Evolutionary conservation across 1,284 basidiomycete species (phyloP).

Genomic region (Neolentinus lepideus): DNA sequence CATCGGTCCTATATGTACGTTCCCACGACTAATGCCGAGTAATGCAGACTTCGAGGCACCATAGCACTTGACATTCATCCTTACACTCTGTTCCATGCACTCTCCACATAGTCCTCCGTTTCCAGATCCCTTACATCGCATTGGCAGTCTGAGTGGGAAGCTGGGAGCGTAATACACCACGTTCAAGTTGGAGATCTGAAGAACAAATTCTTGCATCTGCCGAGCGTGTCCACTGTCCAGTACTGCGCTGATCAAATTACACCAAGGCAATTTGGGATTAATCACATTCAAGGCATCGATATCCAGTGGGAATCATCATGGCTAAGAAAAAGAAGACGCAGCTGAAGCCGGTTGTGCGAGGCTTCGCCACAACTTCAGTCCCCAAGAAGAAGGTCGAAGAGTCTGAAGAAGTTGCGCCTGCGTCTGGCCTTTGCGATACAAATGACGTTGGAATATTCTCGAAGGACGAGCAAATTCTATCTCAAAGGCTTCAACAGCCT

Average conservation of each 20-base stretch:
- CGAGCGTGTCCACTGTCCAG: neutral
- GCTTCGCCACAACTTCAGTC: slow-evolving; percentile 85
- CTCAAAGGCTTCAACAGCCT: slow-evolving; percentile 27
- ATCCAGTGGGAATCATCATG: slow-evolving; percentile 31
- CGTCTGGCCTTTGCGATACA: slow-evolving; percentile 17
- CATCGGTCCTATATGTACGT: no score
- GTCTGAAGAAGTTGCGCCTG: slow-evolving; percentile 16
- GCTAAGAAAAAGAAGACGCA: slow-evolving; percentile 86
- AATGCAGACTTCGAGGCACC: neutral
- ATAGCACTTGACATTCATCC: neutral
- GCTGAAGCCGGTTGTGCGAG: slow-evolving; percentile 66
- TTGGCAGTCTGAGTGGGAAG: neutral
- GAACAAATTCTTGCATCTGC: neutral
- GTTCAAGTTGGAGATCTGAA: neutral
- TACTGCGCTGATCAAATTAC: no score
- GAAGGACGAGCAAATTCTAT: slow-evolving; percentile 13
- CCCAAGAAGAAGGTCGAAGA: slow-evolving; percentile 66
- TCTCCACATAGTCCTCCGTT: neutral
- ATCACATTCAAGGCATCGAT: no score
- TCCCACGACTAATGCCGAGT: neutral
- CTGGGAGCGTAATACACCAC: neutral
- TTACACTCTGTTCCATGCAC: neutral
- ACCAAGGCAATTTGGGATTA: no score
- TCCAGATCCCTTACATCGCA: neutral
- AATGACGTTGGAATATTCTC: slow-evolving; percentile 3